Evolutionary conservation across 225 moss, liverwort and hornwort species (phyloP).

Genomic region (Straminergon stramineum): DNA sequence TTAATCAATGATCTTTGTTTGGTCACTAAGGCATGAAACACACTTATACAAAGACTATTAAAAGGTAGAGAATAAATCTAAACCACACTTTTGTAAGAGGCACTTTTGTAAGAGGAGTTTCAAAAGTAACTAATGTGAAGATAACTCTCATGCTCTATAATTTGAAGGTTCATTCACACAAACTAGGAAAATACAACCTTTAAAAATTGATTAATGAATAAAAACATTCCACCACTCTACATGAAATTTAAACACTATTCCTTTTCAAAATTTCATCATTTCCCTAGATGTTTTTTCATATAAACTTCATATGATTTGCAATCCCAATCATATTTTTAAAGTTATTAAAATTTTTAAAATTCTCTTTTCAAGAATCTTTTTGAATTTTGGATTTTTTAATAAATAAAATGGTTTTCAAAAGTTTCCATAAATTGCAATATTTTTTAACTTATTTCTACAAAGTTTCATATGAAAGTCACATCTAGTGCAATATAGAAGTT

Average conservation of each 20-base stretch:
- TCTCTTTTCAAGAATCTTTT: not conserved
- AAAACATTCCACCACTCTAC: rapidly evolving
- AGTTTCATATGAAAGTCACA: not conserved
- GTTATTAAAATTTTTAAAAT: too few species aligned
- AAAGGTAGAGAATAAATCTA: not conserved
- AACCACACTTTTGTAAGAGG: rapidly evolving
- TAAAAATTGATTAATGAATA: not conserved
- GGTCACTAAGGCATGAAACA: not conserved
- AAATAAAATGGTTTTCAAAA: not conserved
- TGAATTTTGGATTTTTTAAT: too few species aligned
- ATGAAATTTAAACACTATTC: not conserved
- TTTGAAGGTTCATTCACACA: not conserved
- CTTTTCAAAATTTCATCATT: not conserved
- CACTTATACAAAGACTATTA: not conserved
- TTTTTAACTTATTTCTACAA: not conserved
- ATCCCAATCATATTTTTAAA: rapidly evolving
- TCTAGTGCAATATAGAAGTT: not conserved
- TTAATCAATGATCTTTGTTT: not conserved
- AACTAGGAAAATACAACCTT: not conserved
- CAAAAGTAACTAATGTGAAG: not conserved
- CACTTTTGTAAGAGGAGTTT: too few species aligned
- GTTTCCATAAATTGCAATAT: not conserved
- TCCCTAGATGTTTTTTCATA: not conserved
- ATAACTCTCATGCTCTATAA: rapidly evolving
- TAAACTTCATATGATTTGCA: not conserved